Evolutionary conservation across 2,329 filamentous ascomycete species (phyloP).

Genomic region (Ophiosphaerella herpotricha): DNA sequence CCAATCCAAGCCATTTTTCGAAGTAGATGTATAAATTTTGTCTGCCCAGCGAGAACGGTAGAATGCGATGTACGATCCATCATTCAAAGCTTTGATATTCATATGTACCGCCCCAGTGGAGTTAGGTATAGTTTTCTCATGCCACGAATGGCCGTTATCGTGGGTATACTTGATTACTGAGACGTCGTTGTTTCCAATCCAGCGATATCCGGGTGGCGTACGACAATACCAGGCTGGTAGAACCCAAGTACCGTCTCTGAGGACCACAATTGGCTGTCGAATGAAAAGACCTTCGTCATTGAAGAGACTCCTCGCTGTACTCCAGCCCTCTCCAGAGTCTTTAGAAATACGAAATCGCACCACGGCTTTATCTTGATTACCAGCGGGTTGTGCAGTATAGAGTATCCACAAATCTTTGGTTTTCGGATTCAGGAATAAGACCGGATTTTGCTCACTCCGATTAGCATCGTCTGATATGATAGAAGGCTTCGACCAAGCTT

Average conservation of each 20-base stretch:
- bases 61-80: slow-evolving; percentile 43
- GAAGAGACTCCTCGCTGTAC: slow-evolving; percentile 39
- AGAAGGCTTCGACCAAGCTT: slow-evolving; percentile 39
- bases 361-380: slow-evolving; percentile 51
- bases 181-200: slow-evolving; percentile 54
- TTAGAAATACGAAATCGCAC: slow-evolving; percentile 46
- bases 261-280: slow-evolving; percentile 48
- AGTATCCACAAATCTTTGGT: slow-evolving; percentile 49
- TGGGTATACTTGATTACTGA: slow-evolving; percentile 46
- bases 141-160: slow-evolving; percentile 49
- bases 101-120: slow-evolving; percentile 52
- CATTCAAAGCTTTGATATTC: slow-evolving; percentile 45
- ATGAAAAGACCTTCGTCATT: slow-evolving; percentile 48
- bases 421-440: slow-evolving; percentile 47
- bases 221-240: slow-evolving; percentile 53
- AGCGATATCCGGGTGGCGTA: slow-evolving; percentile 46
- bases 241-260: slow-evolving; percentile 47
- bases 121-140: slow-evolving; percentile 44
- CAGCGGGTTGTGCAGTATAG: slow-evolving; percentile 52
- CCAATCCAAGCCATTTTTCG: slow-evolving; percentile 49
- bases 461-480: slow-evolving; percentile 48
- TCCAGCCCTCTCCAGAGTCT: slow-evolving; percentile 48
- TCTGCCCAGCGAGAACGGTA: slow-evolving; percentile 55
- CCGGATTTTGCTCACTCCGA: slow-evolving; percentile 53
- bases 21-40: slow-evolving; percentile 49